These are phyloP conservation scores for Syncephalastrum racemosum DNA, from an alignment of 371 early-diverging fungal genomes.

Conservation along the genomic window DNA sequence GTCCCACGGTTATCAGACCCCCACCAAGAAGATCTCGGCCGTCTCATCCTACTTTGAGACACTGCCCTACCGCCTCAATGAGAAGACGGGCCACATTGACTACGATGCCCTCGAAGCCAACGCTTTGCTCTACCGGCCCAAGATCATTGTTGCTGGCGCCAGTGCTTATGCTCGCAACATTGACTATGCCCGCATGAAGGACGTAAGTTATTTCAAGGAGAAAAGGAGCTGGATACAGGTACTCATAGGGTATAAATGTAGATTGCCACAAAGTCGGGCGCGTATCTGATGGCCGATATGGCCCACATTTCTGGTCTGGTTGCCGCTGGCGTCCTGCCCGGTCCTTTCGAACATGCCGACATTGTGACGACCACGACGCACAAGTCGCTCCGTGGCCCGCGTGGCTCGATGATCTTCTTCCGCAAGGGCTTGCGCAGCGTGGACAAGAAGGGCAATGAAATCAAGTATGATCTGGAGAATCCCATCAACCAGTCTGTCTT, in stretches of 20 bases:
- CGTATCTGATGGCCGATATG: slow-evolving; percentile 98
- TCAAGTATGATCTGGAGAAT: slow-evolving; percentile 86
- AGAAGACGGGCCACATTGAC: slow-evolving; percentile 92
- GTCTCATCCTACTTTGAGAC: slow-evolving; percentile 98
- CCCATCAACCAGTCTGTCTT: slow-evolving; percentile 98
- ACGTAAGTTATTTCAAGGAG: slow-evolving; percentile 31
- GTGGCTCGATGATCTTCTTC: slow-evolving; percentile 98
- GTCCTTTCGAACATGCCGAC: slow-evolving; percentile 96
- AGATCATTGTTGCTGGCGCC: slow-evolving; percentile 98
- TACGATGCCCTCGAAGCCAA: slow-evolving; percentile 88
- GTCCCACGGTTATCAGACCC: slow-evolving; percentile 99
- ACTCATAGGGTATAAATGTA: slow-evolving; percentile 19
- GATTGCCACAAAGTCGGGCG: slow-evolving; percentile 84
- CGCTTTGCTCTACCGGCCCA: slow-evolving; percentile 92
- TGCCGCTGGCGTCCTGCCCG: slow-evolving; percentile 85
- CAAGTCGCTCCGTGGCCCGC: slow-evolving; percentile 98
- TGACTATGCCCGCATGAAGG: slow-evolving; percentile 92
- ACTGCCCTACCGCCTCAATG: slow-evolving; percentile 94
- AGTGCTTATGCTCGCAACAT: slow-evolving; percentile 96
- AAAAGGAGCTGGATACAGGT: neutral
- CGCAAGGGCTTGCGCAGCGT: slow-evolving; percentile 85
- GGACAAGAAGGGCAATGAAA: slow-evolving; percentile 87
- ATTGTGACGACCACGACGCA: slow-evolving; percentile 99
- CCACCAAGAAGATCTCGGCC: slow-evolving; percentile 96
- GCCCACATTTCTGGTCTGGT: slow-evolving; percentile 97